These are phyloP conservation scores for Brassica juncea DNA, from an alignment of 345 rosid genomes.

Conservation along the genomic window DNA sequence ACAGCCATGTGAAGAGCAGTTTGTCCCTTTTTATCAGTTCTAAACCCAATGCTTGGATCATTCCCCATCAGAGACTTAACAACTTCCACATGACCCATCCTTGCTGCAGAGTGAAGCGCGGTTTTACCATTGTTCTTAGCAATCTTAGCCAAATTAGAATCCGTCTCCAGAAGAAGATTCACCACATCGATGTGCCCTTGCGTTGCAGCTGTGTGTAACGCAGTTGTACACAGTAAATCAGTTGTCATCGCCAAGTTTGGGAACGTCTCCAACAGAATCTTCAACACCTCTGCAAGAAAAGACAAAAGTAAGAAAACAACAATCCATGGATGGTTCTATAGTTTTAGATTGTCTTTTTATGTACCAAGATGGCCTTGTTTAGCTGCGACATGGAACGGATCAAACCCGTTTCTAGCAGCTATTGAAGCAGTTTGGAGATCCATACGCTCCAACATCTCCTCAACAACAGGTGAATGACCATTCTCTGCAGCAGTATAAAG, in stretches of 20 bases:
- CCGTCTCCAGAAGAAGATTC: slow-evolving; percentile 90
- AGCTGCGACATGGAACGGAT: slow-evolving; percentile 90
- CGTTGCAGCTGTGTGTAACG: slow-evolving; percentile 97
- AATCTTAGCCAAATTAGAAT: slow-evolving; percentile 80
- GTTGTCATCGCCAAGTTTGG: slow-evolving; percentile 97
- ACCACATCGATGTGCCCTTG: slow-evolving; percentile 89
- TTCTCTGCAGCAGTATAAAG: slow-evolving; percentile 91
- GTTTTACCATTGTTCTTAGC: slow-evolving; percentile 96
- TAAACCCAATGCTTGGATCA: slow-evolving; percentile 78
- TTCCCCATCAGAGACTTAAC: slow-evolving; percentile 72
- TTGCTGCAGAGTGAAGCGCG: slow-evolving; percentile 95
- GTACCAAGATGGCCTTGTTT: slow-evolving; percentile 96
- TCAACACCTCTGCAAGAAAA: slow-evolving; percentile 73
- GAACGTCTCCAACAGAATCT: slow-evolving; percentile 62
- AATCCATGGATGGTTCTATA: slow-evolving; percentile 9
- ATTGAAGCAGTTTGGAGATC: slow-evolving; percentile 72
- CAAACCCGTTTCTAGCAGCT: slow-evolving; percentile 84
- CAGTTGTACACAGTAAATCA: slow-evolving; percentile 83
- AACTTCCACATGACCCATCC: slow-evolving; percentile 95
- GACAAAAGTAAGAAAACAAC: slow-evolving; percentile 21
- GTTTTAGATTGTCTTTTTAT: slow-evolving; percentile 6
- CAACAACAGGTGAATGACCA: slow-evolving; percentile 62
- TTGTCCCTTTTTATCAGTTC: slow-evolving; percentile 92
- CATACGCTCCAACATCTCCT: slow-evolving; percentile 77
- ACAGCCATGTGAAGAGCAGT: slow-evolving; percentile 98